A percentile compares a stretch with the other conserved stretches of the same genome.
Evolutionary conservation across 1,284 basidiomycete genomes (phyloP).

Genomic region (Microbotryum silenes-acaulis): DNA sequence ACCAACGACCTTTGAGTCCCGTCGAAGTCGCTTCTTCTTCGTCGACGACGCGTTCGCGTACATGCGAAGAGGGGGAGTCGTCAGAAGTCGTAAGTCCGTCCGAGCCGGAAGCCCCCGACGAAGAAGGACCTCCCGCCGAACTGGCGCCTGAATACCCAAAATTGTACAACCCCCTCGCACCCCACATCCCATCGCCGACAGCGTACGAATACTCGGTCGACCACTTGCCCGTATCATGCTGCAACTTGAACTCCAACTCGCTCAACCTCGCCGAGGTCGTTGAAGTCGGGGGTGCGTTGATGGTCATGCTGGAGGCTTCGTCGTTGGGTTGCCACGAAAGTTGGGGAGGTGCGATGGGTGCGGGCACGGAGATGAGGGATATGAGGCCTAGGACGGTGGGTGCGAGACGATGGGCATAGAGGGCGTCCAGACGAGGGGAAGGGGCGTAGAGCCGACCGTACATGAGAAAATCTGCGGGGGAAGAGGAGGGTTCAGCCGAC

Average conservation of each 20-base stretch:
- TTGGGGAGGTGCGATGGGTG: slow-evolving; percentile 30
- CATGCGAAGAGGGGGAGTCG: too few species aligned
- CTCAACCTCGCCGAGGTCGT: slow-evolving; percentile 44
- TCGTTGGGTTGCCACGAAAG: slow-evolving; percentile 23
- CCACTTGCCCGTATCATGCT: slow-evolving; percentile 87
- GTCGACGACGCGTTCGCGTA: slow-evolving; percentile 3
- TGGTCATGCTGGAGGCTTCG: not conserved
- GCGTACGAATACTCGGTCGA: slow-evolving; percentile 93
- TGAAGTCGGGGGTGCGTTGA: slow-evolving; percentile 32
- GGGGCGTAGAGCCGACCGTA: slow-evolving; percentile 91
- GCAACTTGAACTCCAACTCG: slow-evolving; percentile 78
- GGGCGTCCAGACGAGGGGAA: slow-evolving; percentile 73
- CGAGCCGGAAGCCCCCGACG: too few species aligned
- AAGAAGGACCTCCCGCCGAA: not conserved
- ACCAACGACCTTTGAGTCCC: slow-evolving; percentile 78
- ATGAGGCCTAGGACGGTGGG: slow-evolving; percentile 51
- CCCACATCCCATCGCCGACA: slow-evolving; percentile 87
- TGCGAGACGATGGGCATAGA: slow-evolving; percentile 70
- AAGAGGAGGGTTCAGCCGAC: not conserved
- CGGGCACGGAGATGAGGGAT: slow-evolving; percentile 36
- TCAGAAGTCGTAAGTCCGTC: too few species aligned
- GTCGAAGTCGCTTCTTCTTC: slow-evolving; percentile 20
- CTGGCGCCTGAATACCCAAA: slow-evolving; percentile 57
- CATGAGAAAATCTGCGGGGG: slow-evolving; percentile 65
- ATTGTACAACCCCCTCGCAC: slow-evolving; percentile 81